Evolutionary conservation across 78 protist genomes (phyloP).

Genomic region (Protostelium mycophagum): DNA sequence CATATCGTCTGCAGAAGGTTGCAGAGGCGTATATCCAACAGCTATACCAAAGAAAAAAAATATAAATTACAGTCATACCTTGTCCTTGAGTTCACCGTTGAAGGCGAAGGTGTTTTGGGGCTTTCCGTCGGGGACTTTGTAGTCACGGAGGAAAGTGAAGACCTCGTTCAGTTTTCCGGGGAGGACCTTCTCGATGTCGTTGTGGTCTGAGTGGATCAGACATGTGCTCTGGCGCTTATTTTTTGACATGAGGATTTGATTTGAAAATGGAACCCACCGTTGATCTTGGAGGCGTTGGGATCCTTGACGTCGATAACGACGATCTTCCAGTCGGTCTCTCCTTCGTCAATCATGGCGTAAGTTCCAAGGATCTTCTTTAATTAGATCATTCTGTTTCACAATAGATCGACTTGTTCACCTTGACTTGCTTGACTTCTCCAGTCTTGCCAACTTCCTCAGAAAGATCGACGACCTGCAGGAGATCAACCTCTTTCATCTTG

Average conservation of each 20-base stretch:
- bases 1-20: too few relatives aligned
- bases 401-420: too few relatives aligned
- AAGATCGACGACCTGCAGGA: constrained; percentile 85
- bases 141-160: constrained; percentile 79
- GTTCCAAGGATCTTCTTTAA: constrained; percentile 54
- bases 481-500: constrained; percentile 76
- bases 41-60: too few relatives aligned
- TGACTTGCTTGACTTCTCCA: constrained; percentile 81
- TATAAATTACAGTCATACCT: not conserved
- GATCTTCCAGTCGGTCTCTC: constrained; percentile 94
- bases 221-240: too few relatives aligned
- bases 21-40: too few relatives aligned
- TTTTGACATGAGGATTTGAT: not conserved
- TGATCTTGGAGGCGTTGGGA: constrained; percentile 71
- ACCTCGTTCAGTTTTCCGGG: constrained; percentile 74
- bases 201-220: constrained; percentile 22
- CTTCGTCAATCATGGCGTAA: constrained; percentile 86
- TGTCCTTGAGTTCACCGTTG: constrained; percentile 55
- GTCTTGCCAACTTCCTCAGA: constrained; percentile 26
- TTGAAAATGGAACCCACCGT: constrained; percentile 30
- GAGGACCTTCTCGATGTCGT: constrained; percentile 57
- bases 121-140: constrained; percentile 95
- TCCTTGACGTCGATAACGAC: constrained; percentile 73
- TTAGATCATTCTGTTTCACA: too few relatives aligned
- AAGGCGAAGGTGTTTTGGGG: constrained; percentile 87